phyloP scores from a whole-genome alignment of 2,329 filamentous ascomycete species.

The Aspergillus spinulosporus region DNA sequence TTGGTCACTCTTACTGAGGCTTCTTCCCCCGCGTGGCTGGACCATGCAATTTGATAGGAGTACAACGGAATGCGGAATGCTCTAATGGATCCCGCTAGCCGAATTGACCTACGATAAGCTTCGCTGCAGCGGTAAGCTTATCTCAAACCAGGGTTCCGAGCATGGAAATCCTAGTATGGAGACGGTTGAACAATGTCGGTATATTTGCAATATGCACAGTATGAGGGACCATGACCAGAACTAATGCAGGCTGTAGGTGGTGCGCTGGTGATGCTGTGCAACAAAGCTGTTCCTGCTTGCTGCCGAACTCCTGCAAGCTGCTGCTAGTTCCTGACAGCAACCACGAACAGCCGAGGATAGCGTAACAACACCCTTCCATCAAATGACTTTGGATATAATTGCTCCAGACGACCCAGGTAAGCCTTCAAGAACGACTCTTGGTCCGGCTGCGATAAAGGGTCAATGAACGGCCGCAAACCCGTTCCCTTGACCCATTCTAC shows the following conservation, averaged over 20 bases:
- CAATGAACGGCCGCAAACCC: conserved; percentile 57
- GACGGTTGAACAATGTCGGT: too few species aligned
- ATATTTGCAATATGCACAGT: neutral
- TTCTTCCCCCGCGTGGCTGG: neutral
- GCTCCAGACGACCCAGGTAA: conserved; percentile 50
- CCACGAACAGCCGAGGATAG: conserved; percentile 60
- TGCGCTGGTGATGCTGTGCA: neutral
- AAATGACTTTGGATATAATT: conserved; percentile 45
- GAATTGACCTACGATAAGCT: neutral
- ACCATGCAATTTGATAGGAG: conserved; percentile 5
- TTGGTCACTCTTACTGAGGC: neutral
- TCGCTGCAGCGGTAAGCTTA: too few species aligned
- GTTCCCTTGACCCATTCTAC: conserved; percentile 63
- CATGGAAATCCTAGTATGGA: too few species aligned
- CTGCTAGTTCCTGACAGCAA: conserved; percentile 38
- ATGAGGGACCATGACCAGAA: neutral
- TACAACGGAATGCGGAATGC: neutral
- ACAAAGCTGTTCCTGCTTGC: neutral
- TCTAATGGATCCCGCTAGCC: neutral
- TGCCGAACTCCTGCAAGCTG: neutral
- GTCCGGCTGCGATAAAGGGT: conserved; percentile 47
- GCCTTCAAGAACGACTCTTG: conserved; percentile 47
- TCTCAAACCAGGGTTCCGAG: too few species aligned
- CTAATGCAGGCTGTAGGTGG: neutral
- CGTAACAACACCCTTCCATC: conserved; percentile 57